phyloP scores from a whole-genome alignment of 768 basidiomycete species.

The Leccinum variicolor region DNA sequence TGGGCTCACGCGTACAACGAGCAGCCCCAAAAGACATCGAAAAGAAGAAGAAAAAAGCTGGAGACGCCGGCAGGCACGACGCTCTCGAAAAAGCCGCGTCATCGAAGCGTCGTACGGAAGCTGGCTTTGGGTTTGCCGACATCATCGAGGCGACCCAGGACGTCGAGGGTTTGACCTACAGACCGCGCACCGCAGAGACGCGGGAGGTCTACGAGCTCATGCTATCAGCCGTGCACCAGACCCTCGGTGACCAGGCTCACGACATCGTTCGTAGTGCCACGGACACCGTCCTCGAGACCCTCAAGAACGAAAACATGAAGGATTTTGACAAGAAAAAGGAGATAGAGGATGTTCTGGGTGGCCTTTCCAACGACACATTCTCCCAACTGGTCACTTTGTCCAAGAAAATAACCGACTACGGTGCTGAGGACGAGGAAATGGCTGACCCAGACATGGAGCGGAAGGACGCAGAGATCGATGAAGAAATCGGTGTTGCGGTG shows the following conservation, averaged over 20 bases:
- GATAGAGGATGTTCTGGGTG: constrained; percentile 70
- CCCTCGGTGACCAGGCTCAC: constrained; percentile 92
- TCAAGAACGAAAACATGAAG: constrained; percentile 87
- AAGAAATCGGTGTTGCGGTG: constrained; percentile 96
- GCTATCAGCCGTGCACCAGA: constrained; percentile 73
- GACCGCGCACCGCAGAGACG: constrained; percentile 92
- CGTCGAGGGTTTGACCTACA: constrained; percentile 89
- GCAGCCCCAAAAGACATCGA: constrained; percentile 84
- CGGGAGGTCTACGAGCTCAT: constrained; percentile 93
- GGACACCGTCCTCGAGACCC: constrained; percentile 82
- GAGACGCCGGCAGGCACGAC: constrained; percentile 48
- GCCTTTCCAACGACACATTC: constrained; percentile 70
- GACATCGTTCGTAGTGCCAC: constrained; percentile 95
- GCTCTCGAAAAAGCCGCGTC: constrained; percentile 52
- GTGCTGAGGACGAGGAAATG: constrained; percentile 77
- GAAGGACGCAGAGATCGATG: constrained; percentile 89
- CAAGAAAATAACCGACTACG: constrained; percentile 97
- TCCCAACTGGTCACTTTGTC: constrained; percentile 77
- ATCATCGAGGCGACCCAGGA: constrained; percentile 94
- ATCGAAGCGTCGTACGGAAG: constrained; percentile 58
- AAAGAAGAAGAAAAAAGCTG: constrained; percentile 90
- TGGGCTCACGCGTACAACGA: constrained; percentile 88
- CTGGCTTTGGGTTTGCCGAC: constrained; percentile 77
- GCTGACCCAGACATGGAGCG: constrained; percentile 77
- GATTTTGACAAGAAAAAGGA: constrained; percentile 98